Evolutionary conservation across 2,329 filamentous ascomycete species (phyloP).

Genomic region (Malbranchea cinnamomea): DNA sequence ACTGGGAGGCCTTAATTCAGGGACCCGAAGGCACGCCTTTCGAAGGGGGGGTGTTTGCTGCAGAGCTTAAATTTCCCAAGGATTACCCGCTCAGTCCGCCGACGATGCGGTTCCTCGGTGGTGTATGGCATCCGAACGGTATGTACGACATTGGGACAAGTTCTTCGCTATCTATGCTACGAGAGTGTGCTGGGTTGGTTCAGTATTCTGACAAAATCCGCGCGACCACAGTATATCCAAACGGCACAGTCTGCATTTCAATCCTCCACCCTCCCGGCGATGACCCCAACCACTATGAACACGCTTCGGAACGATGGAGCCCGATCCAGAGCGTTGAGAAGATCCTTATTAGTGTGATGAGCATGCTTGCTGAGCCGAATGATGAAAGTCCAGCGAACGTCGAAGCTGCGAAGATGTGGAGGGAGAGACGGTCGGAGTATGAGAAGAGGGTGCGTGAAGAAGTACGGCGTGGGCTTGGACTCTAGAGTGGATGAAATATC

Average conservation of each 20-base stretch:
- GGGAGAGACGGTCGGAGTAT: slow-evolving; percentile 67
- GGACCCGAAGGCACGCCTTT: slow-evolving; percentile 93
- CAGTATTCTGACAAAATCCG: slow-evolving; percentile 1
- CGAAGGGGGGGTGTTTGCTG: slow-evolving; percentile 88
- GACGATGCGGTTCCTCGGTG: slow-evolving; percentile 86
- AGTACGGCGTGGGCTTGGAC: slow-evolving; percentile 62
- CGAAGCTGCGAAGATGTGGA: slow-evolving; percentile 77
- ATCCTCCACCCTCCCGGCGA: slow-evolving; percentile 93
- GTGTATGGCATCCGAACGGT: slow-evolving; percentile 97
- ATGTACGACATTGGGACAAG: no score
- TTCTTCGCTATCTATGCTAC: not conserved
- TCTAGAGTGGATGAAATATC: no score
- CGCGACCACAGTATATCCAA: slow-evolving; percentile 50
- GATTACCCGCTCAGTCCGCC: slow-evolving; percentile 96
- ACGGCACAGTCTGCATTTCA: slow-evolving; percentile 84
- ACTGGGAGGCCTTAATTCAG: slow-evolving; percentile 94
- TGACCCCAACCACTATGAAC: slow-evolving; percentile 87
- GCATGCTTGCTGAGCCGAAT: slow-evolving; percentile 82
- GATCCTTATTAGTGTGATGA: slow-evolving; percentile 83
- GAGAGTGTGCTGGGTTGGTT: not conserved
- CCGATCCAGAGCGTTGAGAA: slow-evolving; percentile 93
- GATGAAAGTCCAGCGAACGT: slow-evolving; percentile 93
- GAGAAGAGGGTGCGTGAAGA: slow-evolving; percentile 72
- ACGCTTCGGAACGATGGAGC: slow-evolving; percentile 77
- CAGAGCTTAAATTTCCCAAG: slow-evolving; percentile 84